Evolutionary conservation across 768 basidiomycete genomes (phyloP).

Genomic region (Leccinum incarnatum): DNA sequence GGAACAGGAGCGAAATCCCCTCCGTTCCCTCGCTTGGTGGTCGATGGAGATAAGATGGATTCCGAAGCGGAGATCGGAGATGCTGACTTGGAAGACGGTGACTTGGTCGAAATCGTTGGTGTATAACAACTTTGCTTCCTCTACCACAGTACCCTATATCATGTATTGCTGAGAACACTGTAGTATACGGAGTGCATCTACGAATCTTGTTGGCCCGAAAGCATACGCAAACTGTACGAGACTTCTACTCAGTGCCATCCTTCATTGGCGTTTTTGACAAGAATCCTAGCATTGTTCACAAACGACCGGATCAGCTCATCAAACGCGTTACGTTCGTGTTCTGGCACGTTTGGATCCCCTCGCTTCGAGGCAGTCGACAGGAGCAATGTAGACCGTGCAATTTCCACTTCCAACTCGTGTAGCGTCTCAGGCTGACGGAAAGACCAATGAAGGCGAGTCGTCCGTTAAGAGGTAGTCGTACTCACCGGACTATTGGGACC

Average conservation of each 20-base stretch:
- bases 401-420: constrained; percentile 92
- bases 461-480: constrained; percentile 7
- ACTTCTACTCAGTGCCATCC: constrained; percentile 35
- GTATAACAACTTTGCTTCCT: constrained; percentile 30
- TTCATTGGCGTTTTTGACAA: constrained; percentile 73
- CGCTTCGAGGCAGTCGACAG: constrained; percentile 70
- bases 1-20: constrained; percentile 31
- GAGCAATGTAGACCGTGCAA: constrained; percentile 67
- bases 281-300: constrained; percentile 88
- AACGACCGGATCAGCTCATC: constrained; percentile 91
- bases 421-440: constrained; percentile 50
- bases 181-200: constrained; percentile 2
- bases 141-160: constrained; percentile 6
- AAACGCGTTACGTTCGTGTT: constrained; percentile 71
- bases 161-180: background rate
- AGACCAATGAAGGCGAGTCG: constrained; percentile 1
- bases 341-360: constrained; percentile 54
- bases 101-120: constrained; percentile 72
- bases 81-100: constrained; percentile 75
- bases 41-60: constrained; percentile 75
- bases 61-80: constrained; percentile 58
- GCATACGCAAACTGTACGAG: background rate
- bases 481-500: constrained; percentile 51
- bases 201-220: background rate
- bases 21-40: constrained; percentile 38